Evolutionary conservation across 208 protist species (phyloP).

Genomic region (Acanthamoeba healyi): DNA sequence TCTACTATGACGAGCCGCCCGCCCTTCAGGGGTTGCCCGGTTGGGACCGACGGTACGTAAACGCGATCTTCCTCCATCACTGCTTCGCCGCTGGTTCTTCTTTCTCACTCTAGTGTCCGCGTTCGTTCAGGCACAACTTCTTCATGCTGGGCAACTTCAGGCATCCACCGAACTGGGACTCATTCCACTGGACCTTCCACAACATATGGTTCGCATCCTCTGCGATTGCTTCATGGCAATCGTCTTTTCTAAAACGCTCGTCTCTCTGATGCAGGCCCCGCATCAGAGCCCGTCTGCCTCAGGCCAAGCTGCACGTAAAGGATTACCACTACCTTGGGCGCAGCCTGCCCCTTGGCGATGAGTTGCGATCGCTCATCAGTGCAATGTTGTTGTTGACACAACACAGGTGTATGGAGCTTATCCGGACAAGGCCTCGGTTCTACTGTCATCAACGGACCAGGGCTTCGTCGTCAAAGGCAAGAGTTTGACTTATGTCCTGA

Average conservation of each 20-base stretch:
- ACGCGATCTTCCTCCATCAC: not conserved
- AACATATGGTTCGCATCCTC: slow-evolving; percentile 15
- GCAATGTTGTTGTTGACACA: no score
- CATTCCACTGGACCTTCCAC: slow-evolving; percentile 56
- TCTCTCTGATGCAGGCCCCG: not conserved
- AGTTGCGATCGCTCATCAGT: not conserved
- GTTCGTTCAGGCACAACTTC: slow-evolving; percentile 35
- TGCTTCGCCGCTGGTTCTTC: no score
- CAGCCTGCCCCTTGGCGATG: no score
- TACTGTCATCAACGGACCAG: not conserved
- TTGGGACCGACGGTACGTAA: not conserved
- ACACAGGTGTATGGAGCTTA: slow-evolving; percentile 52
- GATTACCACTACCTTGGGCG: no score
- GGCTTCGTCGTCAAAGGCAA: slow-evolving; percentile 11
- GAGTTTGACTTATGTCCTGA: not conserved
- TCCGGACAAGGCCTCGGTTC: slow-evolving; percentile 52
- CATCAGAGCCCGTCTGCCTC: not conserved
- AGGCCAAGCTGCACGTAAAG: slow-evolving; percentile 20
- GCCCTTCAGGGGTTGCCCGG: not conserved
- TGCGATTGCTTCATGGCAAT: not conserved
- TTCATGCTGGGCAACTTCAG: slow-evolving; percentile 67
- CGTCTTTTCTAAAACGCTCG: not conserved
- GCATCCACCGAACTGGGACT: slow-evolving; percentile 44
- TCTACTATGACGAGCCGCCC: slow-evolving; percentile 22
- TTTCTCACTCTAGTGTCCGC: no score